These are phyloP conservation scores for Penicillium goetzii DNA, from an alignment of 495 filamentous ascomycete genomes.

Conservation along the genomic window DNA sequence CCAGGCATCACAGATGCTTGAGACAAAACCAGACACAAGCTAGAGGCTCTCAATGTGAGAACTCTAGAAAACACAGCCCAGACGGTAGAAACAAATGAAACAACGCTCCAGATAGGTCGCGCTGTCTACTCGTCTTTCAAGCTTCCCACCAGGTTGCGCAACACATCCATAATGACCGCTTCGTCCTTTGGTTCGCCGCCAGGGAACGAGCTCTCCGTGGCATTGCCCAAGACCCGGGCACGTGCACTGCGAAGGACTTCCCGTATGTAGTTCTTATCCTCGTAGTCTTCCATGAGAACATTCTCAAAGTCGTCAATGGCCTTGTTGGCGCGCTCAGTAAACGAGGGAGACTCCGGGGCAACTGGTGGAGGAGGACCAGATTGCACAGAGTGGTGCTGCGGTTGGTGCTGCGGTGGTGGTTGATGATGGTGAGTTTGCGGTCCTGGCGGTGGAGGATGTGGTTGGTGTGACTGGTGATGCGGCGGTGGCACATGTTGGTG, in stretches of 20 bases:
- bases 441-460: conserved; percentile 42
- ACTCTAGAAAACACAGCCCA: background rate
- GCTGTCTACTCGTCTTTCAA: conserved; percentile 40
- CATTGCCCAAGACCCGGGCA: conserved; percentile 47
- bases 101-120: conserved; percentile 9
- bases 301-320: conserved; percentile 55
- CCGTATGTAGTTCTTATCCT: conserved; percentile 55
- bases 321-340: conserved; percentile 53
- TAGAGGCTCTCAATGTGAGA: background rate
- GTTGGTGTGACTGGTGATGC: conserved; percentile 24
- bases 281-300: conserved; percentile 53
- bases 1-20: background rate
- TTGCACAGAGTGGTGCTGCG: conserved; percentile 32
- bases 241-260: conserved; percentile 54
- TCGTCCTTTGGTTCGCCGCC: conserved; percentile 53
- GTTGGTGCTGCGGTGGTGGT: conserved; percentile 30
- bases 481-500: conserved; percentile 21
- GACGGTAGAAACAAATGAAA: background rate
- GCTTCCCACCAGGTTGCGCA: conserved; percentile 47
- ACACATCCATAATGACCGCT: conserved; percentile 49
- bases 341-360: conserved; percentile 50
- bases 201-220: conserved; percentile 51
- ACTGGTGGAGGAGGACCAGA: conserved; percentile 48
- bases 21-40: background rate
- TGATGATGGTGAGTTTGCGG: conserved; percentile 11